phyloP scores from a whole-genome alignment of 345 rosid species.

The Murraya koenigii region DNA sequence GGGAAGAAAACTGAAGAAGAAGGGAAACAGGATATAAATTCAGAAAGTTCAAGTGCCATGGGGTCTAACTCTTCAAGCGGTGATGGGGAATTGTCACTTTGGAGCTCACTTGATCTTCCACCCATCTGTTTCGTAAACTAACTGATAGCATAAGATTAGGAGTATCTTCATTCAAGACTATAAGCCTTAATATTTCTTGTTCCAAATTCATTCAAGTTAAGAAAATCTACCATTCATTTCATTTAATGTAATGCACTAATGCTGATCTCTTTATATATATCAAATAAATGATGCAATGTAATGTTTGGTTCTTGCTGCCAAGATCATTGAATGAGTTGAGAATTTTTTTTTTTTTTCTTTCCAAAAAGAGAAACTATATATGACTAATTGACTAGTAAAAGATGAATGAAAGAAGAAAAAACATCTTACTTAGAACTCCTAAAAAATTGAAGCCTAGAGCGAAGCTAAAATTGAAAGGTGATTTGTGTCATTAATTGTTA shows the following conservation, averaged over 20 bases:
- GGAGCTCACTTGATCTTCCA: conserved; percentile 70
- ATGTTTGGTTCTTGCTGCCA: neutral
- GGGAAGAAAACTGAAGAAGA: conserved; percentile 18
- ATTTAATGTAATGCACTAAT: neutral
- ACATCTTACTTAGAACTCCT: no score
- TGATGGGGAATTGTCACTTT: conserved; percentile 45
- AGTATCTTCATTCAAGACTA: neutral
- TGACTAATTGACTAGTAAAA: no score
- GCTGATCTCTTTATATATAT: neutral
- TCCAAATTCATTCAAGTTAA: neutral
- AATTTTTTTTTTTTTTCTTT: no score
- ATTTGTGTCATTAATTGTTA: no score
- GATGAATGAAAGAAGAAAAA: no score
- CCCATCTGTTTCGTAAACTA: conserved; percentile 60
- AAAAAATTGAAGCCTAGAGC: no score
- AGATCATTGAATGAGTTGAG: neutral
- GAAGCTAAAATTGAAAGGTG: no score
- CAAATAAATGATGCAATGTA: neutral
- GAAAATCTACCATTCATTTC: neutral
- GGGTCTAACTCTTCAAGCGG: conserved; percentile 3
- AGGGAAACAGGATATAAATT: conserved; percentile 21
- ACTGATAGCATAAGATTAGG: neutral
- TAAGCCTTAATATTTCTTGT: neutral
- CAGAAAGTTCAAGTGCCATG: conserved; percentile 15
- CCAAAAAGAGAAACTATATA: no score